phyloP scores from a whole-genome alignment of 2,329 filamentous ascomycete species.

The Juglanconis sp. region DNA sequence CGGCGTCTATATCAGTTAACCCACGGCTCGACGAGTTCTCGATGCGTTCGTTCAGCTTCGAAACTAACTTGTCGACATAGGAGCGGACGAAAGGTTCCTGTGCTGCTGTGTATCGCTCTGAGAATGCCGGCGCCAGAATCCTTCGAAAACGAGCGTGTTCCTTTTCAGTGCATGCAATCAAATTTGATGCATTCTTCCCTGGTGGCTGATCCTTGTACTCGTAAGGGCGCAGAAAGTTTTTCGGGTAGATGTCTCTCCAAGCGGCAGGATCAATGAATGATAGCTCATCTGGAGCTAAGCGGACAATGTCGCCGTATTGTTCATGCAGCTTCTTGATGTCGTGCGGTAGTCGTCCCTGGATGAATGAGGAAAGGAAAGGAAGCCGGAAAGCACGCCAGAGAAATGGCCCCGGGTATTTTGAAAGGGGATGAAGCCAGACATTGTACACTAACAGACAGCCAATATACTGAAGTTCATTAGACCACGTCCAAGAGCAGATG shows the following conservation, averaged over 20 bases:
- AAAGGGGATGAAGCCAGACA: conserved; percentile 8
- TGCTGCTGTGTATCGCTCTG: conserved; percentile 1
- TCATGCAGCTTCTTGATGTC: conserved; percentile 26
- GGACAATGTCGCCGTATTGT: conserved; percentile 37
- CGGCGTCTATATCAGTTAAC: background rate
- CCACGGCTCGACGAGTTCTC: background rate
- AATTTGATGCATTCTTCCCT: conserved; percentile 2
- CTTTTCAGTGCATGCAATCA: conserved; percentile 9
- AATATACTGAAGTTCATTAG: conserved; percentile 7
- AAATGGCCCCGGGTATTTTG: conserved; percentile 5
- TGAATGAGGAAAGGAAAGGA: background rate
- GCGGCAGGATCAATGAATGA: conserved; percentile 31
- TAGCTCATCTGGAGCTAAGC: conserved; percentile 36
- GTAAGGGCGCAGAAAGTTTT: conserved; percentile 6
- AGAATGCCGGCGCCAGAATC: conserved; percentile 4
- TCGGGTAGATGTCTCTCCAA: conserved; percentile 38
- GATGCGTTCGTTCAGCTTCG: background rate
- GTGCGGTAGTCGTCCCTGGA: conserved; percentile 12
- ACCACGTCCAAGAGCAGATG: too few species aligned
- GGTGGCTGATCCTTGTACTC: conserved; percentile 1
- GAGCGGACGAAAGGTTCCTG: conserved; percentile 1
- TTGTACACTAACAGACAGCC: conserved; percentile 6
- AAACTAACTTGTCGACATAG: conserved; percentile 2
- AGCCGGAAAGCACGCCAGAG: conserved; percentile 7
- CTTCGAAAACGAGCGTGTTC: conserved; percentile 7